Evolutionary conservation across 208 protist genomes (phyloP), one percentile per base, ranked within the genome.

Genomic region (Jaenimonas drosophilae): DNA sequence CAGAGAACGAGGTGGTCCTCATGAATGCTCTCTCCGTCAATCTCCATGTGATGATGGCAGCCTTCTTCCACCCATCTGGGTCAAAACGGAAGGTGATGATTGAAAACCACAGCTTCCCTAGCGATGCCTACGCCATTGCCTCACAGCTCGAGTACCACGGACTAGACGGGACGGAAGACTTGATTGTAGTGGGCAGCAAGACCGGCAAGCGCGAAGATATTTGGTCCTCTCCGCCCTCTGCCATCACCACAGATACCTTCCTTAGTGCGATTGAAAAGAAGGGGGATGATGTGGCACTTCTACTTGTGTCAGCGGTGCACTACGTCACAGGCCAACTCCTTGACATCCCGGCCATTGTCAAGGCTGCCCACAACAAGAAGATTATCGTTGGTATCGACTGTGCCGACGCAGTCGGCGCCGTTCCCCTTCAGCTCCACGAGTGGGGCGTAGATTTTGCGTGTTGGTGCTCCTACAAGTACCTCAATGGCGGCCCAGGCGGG

Each of bases 401-500:
- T 29, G 81, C 94, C 12, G 90, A 97, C 54, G 96, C 94, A n/a
- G 91, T 78, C 2, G 94, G 93, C 44, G 97, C 97, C 60, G 81
- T 97, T 17, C 69, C 69, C 25, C 73, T 98, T 25, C 38, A 76
- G 42, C 73, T 98, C 23, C 92, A 98, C 50, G 93, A 96, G 41
- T 98, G 96, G 96, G 67, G 87, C 31, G 88, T 97, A 5, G 96
- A 98, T 63, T 98, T 97, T 71, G 96, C 90, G 3, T 88, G 64
- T 62, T 98, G 92, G 92, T 97, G 91, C 64, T 87, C 80, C n/a
- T 97, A 96, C 78, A 96, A 95, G 50, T 98, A 97, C 70, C 63
- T 97, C n/a, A 97, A 96, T 71, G 70, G 71, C 28, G 96, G 95
- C 2, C 89, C 94, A 5, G 85, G 85, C 43, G 82, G 70, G 53